Evolutionary conservation across 2,329 filamentous ascomycete species (phyloP), one percentile per base, ranked within the genome.

Genomic region (Hyphodiscus sp.): DNA sequence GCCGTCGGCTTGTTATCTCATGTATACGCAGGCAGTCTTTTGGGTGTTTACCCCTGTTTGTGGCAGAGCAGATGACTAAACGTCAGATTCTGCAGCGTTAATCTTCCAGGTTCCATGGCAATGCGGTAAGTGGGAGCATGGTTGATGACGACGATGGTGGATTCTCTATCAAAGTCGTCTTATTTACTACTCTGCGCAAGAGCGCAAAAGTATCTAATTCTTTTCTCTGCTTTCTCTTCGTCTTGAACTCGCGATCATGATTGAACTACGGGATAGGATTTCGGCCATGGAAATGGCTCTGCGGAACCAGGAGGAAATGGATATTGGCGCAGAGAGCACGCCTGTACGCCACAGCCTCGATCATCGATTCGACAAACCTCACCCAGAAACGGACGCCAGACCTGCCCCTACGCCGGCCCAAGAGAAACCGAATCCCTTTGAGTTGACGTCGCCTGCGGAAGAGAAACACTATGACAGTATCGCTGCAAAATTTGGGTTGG

Each of bases 321-420:
- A 59, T 16, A 49, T 60, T 41, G 50, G 50, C 19, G 53, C 49
- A 8, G 30, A 38, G 16, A 16, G 44, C 2, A 47, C 55, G 7
- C 58, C 56, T 8, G 47, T 42, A 18, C 61, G 61, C 18, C 59
- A 60, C 50, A 61, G 58, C 54, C 56, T 63, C 42, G 61, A 63
- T 47, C 55, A 59, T 55, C 59, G 59, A 18, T 61, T 63, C 49
- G 61, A 63, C 42, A 55, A 55, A 20, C 58, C 57, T 3, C 56
- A 47, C 9, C 53, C 58, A 38, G 56, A 56, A 45, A 51, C 60
- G n/a, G 61, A 63, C 42, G 58, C 55, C 4, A 53, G 51, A 18
- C 59, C 59, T 46, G 41, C 45, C 20, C 60, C 60, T 2, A 62
- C 60, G 13, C 59, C 61, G 1, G 51, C 56, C 18, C 47, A 61